These are phyloP conservation scores for Oxytropis ochrocephala DNA, from an alignment of 306 rosid genomes.

Conservation along the genomic window DNA sequence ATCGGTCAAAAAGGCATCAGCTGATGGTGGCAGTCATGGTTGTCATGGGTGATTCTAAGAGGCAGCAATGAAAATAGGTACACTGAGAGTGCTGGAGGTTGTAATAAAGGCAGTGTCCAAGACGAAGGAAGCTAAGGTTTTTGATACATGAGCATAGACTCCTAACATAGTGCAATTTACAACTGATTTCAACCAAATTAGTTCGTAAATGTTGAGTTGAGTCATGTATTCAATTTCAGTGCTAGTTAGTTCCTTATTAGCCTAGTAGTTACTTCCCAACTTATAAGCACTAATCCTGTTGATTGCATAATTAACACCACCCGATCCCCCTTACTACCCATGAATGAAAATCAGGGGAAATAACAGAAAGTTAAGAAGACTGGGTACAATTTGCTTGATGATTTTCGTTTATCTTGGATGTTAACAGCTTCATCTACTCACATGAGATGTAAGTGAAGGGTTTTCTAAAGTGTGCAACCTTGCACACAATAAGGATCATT, in stretches of 20 bases:
- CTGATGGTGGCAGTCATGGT: too few species aligned
- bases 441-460: neutral
- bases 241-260: neutral
- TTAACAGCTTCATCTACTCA: neutral
- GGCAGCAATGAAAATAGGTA: too few species aligned
- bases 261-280: neutral
- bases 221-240: neutral
- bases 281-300: neutral
- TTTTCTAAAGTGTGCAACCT: neutral
- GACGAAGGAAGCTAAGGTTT: too few species aligned
- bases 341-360: constrained; percentile 1
- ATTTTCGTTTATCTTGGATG: neutral
- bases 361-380: neutral
- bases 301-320: neutral
- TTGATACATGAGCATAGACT: too few species aligned
- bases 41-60: too few species aligned
- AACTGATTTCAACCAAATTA: neutral
- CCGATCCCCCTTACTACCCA: neutral
- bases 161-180: neutral
- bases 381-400: neutral
- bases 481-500: neutral
- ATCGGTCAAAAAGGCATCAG: too few species aligned
- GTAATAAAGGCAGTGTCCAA: too few species aligned
- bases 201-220: neutral
- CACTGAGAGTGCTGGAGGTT: too few species aligned